Evolutionary conservation across 495 filamentous ascomycete species (phyloP), one percentile per base, ranked within the genome.

Genomic region (Usnea hakonensis): DNA sequence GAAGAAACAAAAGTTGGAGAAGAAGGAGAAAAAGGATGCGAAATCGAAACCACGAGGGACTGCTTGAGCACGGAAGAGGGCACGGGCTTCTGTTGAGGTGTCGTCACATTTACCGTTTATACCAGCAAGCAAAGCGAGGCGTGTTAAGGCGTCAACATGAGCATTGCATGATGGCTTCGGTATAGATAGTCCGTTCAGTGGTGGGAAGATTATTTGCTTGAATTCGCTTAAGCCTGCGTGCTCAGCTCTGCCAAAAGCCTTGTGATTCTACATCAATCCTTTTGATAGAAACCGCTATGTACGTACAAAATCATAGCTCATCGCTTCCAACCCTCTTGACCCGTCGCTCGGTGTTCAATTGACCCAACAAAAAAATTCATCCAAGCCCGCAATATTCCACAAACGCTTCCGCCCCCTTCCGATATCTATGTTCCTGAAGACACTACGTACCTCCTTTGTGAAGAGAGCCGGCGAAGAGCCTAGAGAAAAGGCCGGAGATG

Each of bases 1-100:
- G 78, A 95, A 95, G 80, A 93, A 91, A 77, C 80, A 89, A 70
- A 99, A 96, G 80, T 85, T 87, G 57, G 90, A 92, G 62, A 87
- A 90, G 65, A 86, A 86, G 72, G 81, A 80, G 57, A 97, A 97
- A 79, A 94, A 96, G 73, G 90, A 89, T 67, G 85, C 87, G 0
- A 96, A 96, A 75, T 75, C 83, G 0, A 96, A 95, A 78, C 89
- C 90, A 23, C 90, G 90, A 72, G 89, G 86, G 41, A 83, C 88
- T 33, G 77, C 71, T 38, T 81, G 72, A 40, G 17, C 21, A 28
- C 41, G 46, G n/a, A 30, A 30, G 30, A n/a, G 36, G 16, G 48
- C 13, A 35, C 11, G 17, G 7, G 23, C 46, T 30, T 17, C 28
- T 3, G 30, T 32, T 9, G 16, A 52, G 16, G 6, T 32, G 0